Evolutionary conservation across 345 rosid species (phyloP).

Genomic region (Salix dunnii): DNA sequence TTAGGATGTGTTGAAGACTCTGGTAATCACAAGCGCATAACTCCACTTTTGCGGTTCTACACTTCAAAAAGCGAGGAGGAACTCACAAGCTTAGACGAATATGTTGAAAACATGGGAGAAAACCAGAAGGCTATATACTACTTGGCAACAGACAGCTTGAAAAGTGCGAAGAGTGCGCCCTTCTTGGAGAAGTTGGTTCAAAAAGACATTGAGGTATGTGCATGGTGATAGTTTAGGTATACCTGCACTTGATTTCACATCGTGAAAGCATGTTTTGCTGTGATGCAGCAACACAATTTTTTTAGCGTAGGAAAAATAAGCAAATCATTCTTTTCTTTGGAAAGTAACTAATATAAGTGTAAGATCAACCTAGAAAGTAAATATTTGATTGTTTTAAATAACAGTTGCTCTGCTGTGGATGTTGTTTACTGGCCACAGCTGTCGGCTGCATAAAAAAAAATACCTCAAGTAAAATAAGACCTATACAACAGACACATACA

Average conservation of each 20-base stretch:
- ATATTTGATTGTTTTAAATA: too few species aligned
- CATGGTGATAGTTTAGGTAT: neutral
- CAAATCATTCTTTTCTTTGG: neutral
- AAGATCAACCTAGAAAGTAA: too few species aligned
- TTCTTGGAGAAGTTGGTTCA: slow-evolving; percentile 94
- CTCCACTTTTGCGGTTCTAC: slow-evolving; percentile 74
- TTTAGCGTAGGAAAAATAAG: too few species aligned
- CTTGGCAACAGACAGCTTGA: slow-evolving; percentile 86
- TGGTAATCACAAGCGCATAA: slow-evolving; percentile 93
- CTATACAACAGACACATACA: neutral
- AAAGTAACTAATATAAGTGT: too few species aligned
- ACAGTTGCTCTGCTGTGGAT: too few species aligned
- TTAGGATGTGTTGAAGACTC: slow-evolving; percentile 93
- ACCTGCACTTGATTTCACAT: neutral
- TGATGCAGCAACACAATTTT: neutral
- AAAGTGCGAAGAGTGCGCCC: slow-evolving; percentile 92
- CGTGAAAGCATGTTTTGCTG: neutral
- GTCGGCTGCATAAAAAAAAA: neutral
- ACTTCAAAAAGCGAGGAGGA: slow-evolving; percentile 87
- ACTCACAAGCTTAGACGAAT: slow-evolving; percentile 74
- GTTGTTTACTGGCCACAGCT: neutral
- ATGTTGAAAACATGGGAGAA: slow-evolving; percentile 91
- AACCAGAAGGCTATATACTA: slow-evolving; percentile 93
- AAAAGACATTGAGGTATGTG: slow-evolving; percentile 77
- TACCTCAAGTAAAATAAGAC: neutral